Percentiles rank a stretch among this genome's conserved stretches.
phyloP scores from a whole-genome alignment of 2,329 filamentous ascomycete genomes.

The Trematosphaeria pertusa region DNA sequence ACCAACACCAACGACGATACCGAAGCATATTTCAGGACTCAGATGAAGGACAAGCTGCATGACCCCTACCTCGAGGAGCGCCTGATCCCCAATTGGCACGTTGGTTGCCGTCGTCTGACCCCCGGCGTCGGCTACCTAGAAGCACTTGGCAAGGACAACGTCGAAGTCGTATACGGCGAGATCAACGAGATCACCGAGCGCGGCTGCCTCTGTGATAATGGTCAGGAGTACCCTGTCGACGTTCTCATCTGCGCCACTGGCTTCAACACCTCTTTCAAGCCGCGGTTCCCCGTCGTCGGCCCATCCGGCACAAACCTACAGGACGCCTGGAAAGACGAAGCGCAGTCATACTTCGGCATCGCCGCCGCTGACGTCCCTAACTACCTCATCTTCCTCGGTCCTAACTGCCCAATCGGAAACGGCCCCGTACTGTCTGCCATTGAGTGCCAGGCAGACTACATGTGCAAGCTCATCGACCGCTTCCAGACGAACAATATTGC shows the following conservation, averaged over 20 bases:
- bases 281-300: slow-evolving; percentile 55
- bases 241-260: slow-evolving; percentile 47
- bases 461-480: slow-evolving; percentile 58
- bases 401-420: slow-evolving; percentile 52
- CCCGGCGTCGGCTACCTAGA: slow-evolving; percentile 54
- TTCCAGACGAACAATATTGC: slow-evolving; percentile 58
- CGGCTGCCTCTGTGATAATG: slow-evolving; percentile 48
- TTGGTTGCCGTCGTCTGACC: slow-evolving; percentile 53
- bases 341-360: slow-evolving; percentile 55
- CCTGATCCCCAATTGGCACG: slow-evolving; percentile 43
- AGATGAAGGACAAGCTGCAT: slow-evolving; percentile 50
- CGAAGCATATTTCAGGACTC: slow-evolving; percentile 55
- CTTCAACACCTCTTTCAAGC: slow-evolving; percentile 50
- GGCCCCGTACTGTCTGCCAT: slow-evolving; percentile 53
- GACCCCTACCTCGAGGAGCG: slow-evolving; percentile 40
- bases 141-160: slow-evolving; percentile 51
- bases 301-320: slow-evolving; percentile 50
- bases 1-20: slow-evolving; percentile 51
- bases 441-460: slow-evolving; percentile 58
- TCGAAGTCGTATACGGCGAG: slow-evolving; percentile 50
- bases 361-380: slow-evolving; percentile 57
- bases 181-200: slow-evolving; percentile 42
- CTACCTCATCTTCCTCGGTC: slow-evolving; percentile 52
- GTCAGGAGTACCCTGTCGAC: slow-evolving; percentile 44
- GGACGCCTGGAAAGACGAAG: slow-evolving; percentile 51